A percentile compares a stretch with the other conserved stretches of the same genome.
Evolutionary conservation across 2,329 filamentous ascomycete species (phyloP).

Genomic region (Stemphylium lycopersici): DNA sequence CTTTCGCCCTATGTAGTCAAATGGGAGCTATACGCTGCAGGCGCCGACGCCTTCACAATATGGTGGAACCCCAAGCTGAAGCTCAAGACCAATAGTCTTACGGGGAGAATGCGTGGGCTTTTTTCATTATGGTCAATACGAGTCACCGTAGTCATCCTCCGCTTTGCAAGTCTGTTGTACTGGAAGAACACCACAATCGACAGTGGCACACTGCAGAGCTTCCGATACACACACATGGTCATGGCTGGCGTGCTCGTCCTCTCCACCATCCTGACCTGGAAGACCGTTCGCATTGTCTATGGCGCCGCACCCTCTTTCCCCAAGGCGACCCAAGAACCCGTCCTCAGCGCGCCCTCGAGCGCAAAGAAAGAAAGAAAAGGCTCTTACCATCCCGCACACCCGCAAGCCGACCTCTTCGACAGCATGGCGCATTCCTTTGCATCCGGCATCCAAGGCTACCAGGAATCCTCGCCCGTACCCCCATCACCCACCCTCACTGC

Average conservation of each 20-base stretch:
- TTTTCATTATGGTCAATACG: slow-evolving; percentile 72
- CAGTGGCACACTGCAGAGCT: slow-evolving; percentile 37
- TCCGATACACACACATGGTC: slow-evolving; percentile 61
- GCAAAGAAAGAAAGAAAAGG: slow-evolving; percentile 27
- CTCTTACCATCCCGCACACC: slow-evolving; percentile 32
- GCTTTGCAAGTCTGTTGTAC: slow-evolving; percentile 52
- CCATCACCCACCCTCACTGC: slow-evolving; percentile 43
- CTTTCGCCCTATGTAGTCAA: slow-evolving; percentile 23
- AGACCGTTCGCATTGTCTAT: slow-evolving; percentile 63
- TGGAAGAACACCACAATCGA: slow-evolving; percentile 30
- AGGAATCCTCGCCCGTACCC: slow-evolving; percentile 34
- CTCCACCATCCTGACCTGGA: slow-evolving; percentile 49
- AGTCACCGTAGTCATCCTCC: slow-evolving; percentile 61
- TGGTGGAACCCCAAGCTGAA: slow-evolving; percentile 75
- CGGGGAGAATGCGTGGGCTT: slow-evolving; percentile 60
- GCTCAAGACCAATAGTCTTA: slow-evolving; percentile 65
- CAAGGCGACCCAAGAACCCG: slow-evolving; percentile 30
- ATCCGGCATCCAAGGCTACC: slow-evolving; percentile 42
- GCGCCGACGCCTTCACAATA: slow-evolving; percentile 58
- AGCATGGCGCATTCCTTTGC: slow-evolving; percentile 48
- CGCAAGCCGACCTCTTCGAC: slow-evolving; percentile 40
- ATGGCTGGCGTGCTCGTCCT: slow-evolving; percentile 52
- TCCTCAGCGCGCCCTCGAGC: slow-evolving; percentile 29
- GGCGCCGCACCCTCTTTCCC: slow-evolving; percentile 44
- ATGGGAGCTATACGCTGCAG: slow-evolving; percentile 47